Evolutionary conservation across 2,329 filamentous ascomycete species (phyloP).

Genomic region (Arthroderma uncinatum): DNA sequence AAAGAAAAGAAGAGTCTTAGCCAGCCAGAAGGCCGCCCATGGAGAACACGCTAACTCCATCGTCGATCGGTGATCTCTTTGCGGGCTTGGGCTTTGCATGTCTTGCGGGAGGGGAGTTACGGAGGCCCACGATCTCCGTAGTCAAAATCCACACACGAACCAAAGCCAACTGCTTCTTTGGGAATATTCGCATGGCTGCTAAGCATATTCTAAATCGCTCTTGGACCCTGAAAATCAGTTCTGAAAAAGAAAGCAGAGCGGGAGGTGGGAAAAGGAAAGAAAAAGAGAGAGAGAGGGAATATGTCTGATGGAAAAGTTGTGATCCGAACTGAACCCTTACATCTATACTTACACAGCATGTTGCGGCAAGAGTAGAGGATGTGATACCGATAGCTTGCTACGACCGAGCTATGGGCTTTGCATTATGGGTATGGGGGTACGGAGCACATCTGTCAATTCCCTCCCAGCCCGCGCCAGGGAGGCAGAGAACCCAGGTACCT

Average conservation of each 20-base stretch:
- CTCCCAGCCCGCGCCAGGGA: background rate
- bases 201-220: slow-evolving; percentile 1
- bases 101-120: background rate
- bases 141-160: background rate
- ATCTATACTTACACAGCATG: background rate
- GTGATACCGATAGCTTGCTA: background rate
- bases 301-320: background rate
- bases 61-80: background rate
- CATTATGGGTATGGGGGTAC: background rate
- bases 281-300: background rate
- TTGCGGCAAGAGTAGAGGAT: background rate
- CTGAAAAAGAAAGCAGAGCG: background rate
- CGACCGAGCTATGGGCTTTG: background rate
- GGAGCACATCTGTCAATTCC: background rate
- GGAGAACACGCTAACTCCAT: background rate
- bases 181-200: background rate
- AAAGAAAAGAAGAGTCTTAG: background rate
- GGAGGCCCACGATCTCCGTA: background rate
- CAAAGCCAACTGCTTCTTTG: background rate
- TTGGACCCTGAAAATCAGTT: background rate
- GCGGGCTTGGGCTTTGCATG: background rate
- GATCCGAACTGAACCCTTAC: slow-evolving; percentile 1
- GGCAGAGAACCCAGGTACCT: background rate
- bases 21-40: background rate
- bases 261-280: background rate